Percentiles rank a stretch among this genome's conserved stretches.
phyloP scores from a whole-genome alignment of 192 early-diverging fungal genomes.

The Rhizophagus sp. region DNA sequence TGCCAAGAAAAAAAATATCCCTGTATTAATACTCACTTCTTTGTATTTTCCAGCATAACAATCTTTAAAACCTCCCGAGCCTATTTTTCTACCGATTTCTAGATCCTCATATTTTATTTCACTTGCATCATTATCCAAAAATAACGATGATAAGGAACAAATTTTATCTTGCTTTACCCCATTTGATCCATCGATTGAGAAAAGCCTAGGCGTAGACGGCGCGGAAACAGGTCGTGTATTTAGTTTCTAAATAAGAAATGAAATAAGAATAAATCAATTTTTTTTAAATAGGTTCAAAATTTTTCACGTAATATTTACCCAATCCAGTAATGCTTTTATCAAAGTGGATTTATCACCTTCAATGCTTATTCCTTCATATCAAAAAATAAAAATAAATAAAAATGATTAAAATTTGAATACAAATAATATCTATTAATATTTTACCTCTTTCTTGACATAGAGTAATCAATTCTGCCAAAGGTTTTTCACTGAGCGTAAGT shows the following conservation, averaged over 20 bases:
- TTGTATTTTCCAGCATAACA: conserved; percentile 69
- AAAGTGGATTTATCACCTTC: conserved; percentile 66
- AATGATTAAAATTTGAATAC: too few species aligned
- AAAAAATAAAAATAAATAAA: not conserved
- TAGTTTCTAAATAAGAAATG: conserved; percentile 47
- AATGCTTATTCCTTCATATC: conserved; percentile 52
- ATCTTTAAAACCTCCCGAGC: conserved; percentile 78
- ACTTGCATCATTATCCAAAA: conserved; percentile 45
- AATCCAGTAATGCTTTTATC: conserved; percentile 60
- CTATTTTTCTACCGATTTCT: conserved; percentile 63
- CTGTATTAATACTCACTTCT: conserved; percentile 36
- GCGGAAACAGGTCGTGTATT: conserved; percentile 67
- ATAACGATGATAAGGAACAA: conserved; percentile 49
- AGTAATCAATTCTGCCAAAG: conserved; percentile 70
- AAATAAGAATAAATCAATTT: too few species aligned
- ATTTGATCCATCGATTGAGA: conserved; percentile 48
- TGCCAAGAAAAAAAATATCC: too few species aligned
- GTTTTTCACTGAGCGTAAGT: conserved; percentile 59
- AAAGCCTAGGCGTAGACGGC: conserved; percentile 67
- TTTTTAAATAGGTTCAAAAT: too few species aligned
- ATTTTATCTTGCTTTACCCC: conserved; percentile 41
- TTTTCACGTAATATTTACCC: conserved; percentile 44
- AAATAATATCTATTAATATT: not conserved
- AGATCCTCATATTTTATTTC: conserved; percentile 65
- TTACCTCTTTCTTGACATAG: conserved; percentile 74